Conservation (phyloP, 257 asterid genomes). For the Ligustrum vulgare region DNA sequence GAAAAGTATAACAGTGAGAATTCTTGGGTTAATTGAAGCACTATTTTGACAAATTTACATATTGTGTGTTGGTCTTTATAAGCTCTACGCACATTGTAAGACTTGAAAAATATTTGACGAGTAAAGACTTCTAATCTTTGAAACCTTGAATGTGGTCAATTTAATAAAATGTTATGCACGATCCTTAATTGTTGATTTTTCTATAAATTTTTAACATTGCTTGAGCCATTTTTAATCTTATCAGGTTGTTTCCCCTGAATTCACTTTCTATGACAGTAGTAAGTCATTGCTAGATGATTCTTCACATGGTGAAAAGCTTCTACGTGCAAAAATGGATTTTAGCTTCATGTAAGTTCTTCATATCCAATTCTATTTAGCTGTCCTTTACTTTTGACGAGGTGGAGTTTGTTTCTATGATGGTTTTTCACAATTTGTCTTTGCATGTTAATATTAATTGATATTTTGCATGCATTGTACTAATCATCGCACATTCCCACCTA, state of each 20-base stretch:
- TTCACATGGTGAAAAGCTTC: slow-evolving; percentile 86
- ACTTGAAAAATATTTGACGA: too few species aligned
- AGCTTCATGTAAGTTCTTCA: slow-evolving; percentile 81
- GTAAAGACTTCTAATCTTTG: neutral
- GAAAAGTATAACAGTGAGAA: neutral
- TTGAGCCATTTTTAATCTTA: slow-evolving; percentile 28
- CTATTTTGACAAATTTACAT: neutral
- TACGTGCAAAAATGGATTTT: slow-evolving; percentile 93
- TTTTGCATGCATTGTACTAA: slow-evolving; percentile 2
- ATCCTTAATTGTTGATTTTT: slow-evolving; percentile 11
- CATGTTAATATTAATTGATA: neutral
- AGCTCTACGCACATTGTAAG: neutral
- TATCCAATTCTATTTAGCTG: neutral
- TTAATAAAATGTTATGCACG: neutral
- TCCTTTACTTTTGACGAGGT: slow-evolving; percentile 11
- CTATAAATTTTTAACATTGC: slow-evolving; percentile 15
- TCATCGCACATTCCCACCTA: neutral
- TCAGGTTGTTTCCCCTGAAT: slow-evolving; percentile 96
- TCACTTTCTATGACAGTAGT: slow-evolving; percentile 89
- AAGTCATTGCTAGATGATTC: slow-evolving; percentile 87
- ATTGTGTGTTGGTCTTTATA: neutral
- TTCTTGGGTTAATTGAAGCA: neutral
- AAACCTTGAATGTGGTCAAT: neutral
- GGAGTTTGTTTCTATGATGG: slow-evolving; percentile 3
- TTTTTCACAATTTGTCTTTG: slow-evolving; percentile 7